Evolutionary conservation across 768 basidiomycete species (phyloP), one percentile per base, ranked within the genome.

Genomic region (Guyanaporus albipodus): DNA sequence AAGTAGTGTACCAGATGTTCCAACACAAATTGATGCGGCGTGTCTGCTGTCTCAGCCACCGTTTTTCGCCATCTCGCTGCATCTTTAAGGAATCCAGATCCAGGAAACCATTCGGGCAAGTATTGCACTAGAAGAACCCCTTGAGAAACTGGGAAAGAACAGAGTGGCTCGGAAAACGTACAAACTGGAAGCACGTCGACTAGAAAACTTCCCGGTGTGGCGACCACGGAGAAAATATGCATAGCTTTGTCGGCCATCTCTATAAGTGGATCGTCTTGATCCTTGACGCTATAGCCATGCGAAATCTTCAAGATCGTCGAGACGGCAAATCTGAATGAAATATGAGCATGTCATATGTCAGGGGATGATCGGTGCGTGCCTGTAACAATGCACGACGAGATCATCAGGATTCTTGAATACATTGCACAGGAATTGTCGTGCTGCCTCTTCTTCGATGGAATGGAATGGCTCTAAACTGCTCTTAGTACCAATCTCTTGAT

Each of bases 281-380:
- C 51, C 41, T 59, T 29, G 14, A 69, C 64, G 10, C 63, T 53
- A 17, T 71, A 59, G 3, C 73, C 74, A 39, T 73, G 65, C 1
- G 68, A 67, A 14, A 67, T 56, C 17, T 53, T 60, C 46, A 66
- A 50, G 49, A 73, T 69, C 12, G 63, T 53, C 4, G 69, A 60
- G 0, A 67, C 67, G 0, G 67, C 59, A 43, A 62, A 52, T 32
- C 75, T 75, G 29, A 15, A 18, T 7, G 22, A 21, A 4, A 38
- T 2, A 39, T 27, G 4, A 32, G 31, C 31, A n/a, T 6, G 31
- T 31, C 31, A 15, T 15, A 11, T 11, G 12, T 9, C n/a, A 12
- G 31, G 17, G 12, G 8, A 32, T 26, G 4, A 1, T 4, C 9
- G n/a, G n/a, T 18, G 27, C 40, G 8, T 27, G 57, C 52, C 35